These are phyloP conservation scores for Dryas drummondii DNA, from an alignment of 306 rosid species.

Conservation along the genomic window DNA sequence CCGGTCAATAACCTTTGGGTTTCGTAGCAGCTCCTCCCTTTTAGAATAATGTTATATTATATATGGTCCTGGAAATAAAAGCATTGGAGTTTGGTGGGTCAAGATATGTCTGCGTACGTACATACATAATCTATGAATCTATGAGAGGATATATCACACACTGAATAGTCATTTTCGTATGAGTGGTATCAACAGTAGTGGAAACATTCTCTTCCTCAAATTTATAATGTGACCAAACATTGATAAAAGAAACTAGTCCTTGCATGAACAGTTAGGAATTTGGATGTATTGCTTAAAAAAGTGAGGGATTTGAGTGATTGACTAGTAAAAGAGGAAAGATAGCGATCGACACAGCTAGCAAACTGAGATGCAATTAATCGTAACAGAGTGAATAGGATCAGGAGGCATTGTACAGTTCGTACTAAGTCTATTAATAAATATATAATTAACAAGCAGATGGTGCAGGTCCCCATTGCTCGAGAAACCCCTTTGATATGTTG, in stretches of 20 bases:
- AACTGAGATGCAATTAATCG: background rate
- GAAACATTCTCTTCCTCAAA: slow-evolving; percentile 44
- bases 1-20: background rate
- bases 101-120: background rate
- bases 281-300: slow-evolving; percentile 37
- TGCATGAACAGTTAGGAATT: slow-evolving; percentile 54
- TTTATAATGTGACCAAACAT: slow-evolving; percentile 15
- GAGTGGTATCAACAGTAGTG: slow-evolving; percentile 44
- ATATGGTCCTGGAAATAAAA: no score
- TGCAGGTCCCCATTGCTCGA: slow-evolving; percentile 57
- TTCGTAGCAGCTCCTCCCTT: background rate
- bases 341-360: no score
- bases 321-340: slow-evolving; percentile 16
- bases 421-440: background rate
- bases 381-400: background rate
- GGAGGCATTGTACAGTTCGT: background rate
- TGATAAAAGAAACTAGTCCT: slow-evolving; percentile 34
- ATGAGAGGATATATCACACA: slow-evolving; percentile 1
- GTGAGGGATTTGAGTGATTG: slow-evolving; percentile 10
- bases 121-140: slow-evolving; percentile 8
- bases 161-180: slow-evolving; percentile 26
- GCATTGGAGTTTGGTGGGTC: background rate
- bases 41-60: no score
- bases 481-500: slow-evolving; percentile 59
- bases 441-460: no score